Evolutionary conservation across 768 basidiomycete species (phyloP), one percentile per base, ranked within the genome.

Genomic region (Boletus coccyginus): DNA sequence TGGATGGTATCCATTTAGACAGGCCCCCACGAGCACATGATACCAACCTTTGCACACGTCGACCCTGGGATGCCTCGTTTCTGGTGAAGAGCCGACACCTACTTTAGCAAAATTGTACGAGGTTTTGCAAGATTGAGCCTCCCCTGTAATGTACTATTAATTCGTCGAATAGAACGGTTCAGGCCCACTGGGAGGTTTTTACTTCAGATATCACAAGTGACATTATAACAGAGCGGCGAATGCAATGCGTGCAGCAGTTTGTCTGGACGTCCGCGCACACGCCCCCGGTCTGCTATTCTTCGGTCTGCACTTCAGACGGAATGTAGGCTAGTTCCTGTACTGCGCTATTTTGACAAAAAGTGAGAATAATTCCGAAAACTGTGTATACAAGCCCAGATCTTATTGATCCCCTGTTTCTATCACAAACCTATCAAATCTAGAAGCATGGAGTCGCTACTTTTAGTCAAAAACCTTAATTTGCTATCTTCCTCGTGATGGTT

Each of bases 381-480:
- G 52, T 63, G 41, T 27, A 46, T 53, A 53, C 55, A 42, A 49
- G 50, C 50, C 24, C 41, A 63, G 58, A 63, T 68, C 66, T 62
- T 59, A 48, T 61, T 63, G 62, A 50, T 44, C 17, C 54, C 54
- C 56, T 51, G 52, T 55, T 48, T 46, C 46, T 46, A 54, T 61
- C 52, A 57, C 48, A 55, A 36, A 58, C 43, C 47, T 31, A 66
- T 68, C 65, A 57, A 54, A 63, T 61, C 53, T 55, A 52, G 64
- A 66, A 67, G 61, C 58, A 57, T 61, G 62, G 56, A 48, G 27
- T 53, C 52, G 58, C 64, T 56, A 43, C 58, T 46, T 66, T 66
- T 67, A 67, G 67, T 39, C 50, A 64, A 66, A 67, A 67, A 67
- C 67, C 62, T 64, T 67, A 67, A 66, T 54, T 57, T 58, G 27